A percentile compares a stretch with the other conserved stretches of the same genome.
Evolutionary conservation across 2,329 filamentous ascomycete genomes (phyloP).

Genomic region (Ophiocordyceps camponoti-floridani): DNA sequence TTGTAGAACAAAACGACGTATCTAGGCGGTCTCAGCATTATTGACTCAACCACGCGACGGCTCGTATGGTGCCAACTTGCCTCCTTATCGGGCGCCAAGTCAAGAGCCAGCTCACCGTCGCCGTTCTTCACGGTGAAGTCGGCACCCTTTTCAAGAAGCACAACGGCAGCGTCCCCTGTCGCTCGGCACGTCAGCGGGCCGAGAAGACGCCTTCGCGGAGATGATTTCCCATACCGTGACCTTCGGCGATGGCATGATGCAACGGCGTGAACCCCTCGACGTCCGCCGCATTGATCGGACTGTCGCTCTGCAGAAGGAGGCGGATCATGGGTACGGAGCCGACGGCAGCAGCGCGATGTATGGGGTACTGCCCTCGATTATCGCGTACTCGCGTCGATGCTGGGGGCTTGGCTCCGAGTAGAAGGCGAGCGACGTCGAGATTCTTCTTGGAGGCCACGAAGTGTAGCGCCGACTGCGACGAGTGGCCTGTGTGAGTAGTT

Average conservation of each 20-base stretch:
- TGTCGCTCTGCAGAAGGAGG: constrained; percentile 57
- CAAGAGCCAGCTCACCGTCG: constrained; percentile 55
- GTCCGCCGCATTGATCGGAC: constrained; percentile 73
- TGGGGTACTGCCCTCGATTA: constrained; percentile 69
- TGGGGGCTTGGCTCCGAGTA: constrained; percentile 51
- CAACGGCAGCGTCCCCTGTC: constrained; percentile 63
- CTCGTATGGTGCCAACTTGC: constrained; percentile 23
- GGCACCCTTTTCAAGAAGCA: constrained; percentile 68
- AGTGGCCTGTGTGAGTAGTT: background rate
- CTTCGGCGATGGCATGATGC: constrained; percentile 72
- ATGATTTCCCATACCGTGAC: constrained; percentile 32
- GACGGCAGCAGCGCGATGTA: constrained; percentile 81
- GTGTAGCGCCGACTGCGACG: constrained; percentile 60
- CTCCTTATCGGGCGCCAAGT: constrained; percentile 73
- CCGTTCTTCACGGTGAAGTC: constrained; percentile 61
- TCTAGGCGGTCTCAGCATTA: constrained; percentile 23
- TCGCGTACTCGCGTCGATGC: constrained; percentile 71
- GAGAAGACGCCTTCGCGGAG: background rate
- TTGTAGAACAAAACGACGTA: constrained; percentile 58
- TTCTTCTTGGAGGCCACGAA: constrained; percentile 85
- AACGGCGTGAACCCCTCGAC: constrained; percentile 69
- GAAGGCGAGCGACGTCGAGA: constrained; percentile 58
- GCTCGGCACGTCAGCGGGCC: background rate
- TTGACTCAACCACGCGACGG: background rate
- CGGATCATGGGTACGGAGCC: constrained; percentile 79